Percentiles rank a stretch among this genome's conserved stretches.
Conservation (phyloP, 176 grass and related monocot species). For the Eragrostis curvula region DNA sequence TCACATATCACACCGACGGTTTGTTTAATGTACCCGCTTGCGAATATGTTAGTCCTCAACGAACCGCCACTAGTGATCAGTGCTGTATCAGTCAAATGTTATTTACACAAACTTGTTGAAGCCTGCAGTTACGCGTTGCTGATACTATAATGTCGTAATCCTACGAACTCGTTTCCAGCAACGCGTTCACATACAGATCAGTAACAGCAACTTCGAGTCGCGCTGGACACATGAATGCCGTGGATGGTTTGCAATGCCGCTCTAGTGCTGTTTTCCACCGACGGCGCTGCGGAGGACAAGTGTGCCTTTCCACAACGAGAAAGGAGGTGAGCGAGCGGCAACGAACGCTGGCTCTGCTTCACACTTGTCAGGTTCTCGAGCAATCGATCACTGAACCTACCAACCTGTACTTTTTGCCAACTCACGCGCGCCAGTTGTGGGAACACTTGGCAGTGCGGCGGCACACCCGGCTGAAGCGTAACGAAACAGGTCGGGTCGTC, state of each 20-base stretch:
- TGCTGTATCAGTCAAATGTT: not conserved
- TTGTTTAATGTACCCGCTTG: not conserved
- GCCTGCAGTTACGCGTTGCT: not conserved
- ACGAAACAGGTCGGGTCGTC: not conserved
- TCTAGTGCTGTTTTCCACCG: not conserved
- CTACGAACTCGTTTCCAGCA: not conserved
- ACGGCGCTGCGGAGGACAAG: not conserved
- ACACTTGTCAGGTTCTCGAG: constrained; percentile 27
- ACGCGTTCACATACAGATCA: not conserved
- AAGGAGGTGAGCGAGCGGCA: not conserved
- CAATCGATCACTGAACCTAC: constrained; percentile 18
- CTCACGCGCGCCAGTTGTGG: not conserved
- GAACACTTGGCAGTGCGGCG: constrained; percentile 23
- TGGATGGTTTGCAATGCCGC: not conserved
- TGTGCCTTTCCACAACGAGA: not conserved
- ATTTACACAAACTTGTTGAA: not conserved
- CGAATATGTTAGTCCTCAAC: not conserved
- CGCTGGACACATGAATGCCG: not conserved
- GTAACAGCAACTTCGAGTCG: too few species aligned
- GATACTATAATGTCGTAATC: not conserved
- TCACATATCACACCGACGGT: not conserved
- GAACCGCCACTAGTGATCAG: not conserved
- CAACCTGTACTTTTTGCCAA: constrained; percentile 14
- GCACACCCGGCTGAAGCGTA: not conserved
- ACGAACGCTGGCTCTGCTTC: not conserved